phyloP scores from a whole-genome alignment of 495 filamentous ascomycete species.

The Penicillium odoratum region DNA sequence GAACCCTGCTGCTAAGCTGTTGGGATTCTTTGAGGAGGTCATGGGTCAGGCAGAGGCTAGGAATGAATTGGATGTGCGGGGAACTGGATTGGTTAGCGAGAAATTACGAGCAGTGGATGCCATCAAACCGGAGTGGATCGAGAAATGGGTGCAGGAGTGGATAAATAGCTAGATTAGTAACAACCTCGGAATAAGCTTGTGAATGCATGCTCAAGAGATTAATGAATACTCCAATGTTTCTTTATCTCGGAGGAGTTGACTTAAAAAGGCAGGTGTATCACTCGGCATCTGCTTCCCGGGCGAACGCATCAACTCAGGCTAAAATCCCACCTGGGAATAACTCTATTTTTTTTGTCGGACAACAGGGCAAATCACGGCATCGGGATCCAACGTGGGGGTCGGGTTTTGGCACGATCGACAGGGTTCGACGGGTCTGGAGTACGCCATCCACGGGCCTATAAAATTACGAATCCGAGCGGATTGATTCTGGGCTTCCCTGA shows the following conservation, averaged over 20 bases:
- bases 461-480: constrained; percentile 16
- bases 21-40: constrained; percentile 24
- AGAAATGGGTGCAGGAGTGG: constrained; percentile 33
- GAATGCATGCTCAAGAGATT: no score
- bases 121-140: constrained; percentile 26
- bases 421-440: constrained; percentile 29
- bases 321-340: constrained; percentile 5
- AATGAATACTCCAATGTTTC: no score
- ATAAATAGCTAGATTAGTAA: background rate
- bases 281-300: constrained; percentile 12
- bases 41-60: constrained; percentile 1
- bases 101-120: constrained; percentile 16
- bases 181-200: no score
- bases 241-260: background rate
- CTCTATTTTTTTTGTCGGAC: constrained; percentile 4
- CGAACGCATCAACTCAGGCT: constrained; percentile 14
- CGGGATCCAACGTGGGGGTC: constrained; percentile 18
- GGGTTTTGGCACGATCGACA: constrained; percentile 24
- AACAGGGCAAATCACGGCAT: constrained; percentile 22
- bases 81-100: constrained; percentile 16
- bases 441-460: constrained; percentile 21
- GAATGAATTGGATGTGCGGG: constrained; percentile 14
- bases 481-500: constrained; percentile 10
- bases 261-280: background rate
- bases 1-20: constrained; percentile 30